These are phyloP conservation scores for Pseudonectria foliicola DNA, from an alignment of 2,329 filamentous ascomycete genomes.

Conservation along the genomic window DNA sequence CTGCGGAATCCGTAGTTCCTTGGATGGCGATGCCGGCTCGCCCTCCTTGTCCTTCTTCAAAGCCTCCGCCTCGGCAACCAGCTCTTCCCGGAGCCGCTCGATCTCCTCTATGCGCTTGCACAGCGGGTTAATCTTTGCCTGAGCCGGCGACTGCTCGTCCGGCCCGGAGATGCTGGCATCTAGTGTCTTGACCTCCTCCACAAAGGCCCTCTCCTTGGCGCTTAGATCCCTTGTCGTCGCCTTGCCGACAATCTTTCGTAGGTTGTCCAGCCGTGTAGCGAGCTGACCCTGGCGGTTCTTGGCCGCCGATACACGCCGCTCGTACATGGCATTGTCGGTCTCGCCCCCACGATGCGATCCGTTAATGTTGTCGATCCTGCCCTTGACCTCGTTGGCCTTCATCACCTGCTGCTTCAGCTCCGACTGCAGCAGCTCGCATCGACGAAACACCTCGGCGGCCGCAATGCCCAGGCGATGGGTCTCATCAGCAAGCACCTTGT, in stretches of 20 bases:
- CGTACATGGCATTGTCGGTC: slow-evolving; percentile 49
- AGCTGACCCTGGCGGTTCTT: slow-evolving; percentile 51
- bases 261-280: slow-evolving; percentile 50
- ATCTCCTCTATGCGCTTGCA: slow-evolving; percentile 53
- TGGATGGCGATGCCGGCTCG: slow-evolving; percentile 23
- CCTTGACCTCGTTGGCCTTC: slow-evolving; percentile 58
- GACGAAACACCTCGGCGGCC: slow-evolving; percentile 65
- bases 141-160: slow-evolving; percentile 24
- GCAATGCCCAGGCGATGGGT: slow-evolving; percentile 61
- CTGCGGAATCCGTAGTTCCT: slow-evolving; percentile 47
- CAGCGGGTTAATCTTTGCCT: slow-evolving; percentile 39
- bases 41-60: slow-evolving; percentile 27
- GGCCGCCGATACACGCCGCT: slow-evolving; percentile 49
- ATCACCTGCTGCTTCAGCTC: slow-evolving; percentile 62
- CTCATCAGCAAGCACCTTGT: slow-evolving; percentile 63
- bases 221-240: slow-evolving; percentile 35
- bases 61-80: slow-evolving; percentile 44
- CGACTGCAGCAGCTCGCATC: slow-evolving; percentile 59
- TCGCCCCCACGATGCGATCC: slow-evolving; percentile 42
- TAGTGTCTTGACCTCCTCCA: slow-evolving; percentile 45
- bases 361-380: slow-evolving; percentile 57
- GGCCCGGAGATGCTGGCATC: slow-evolving; percentile 42
- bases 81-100: slow-evolving; percentile 43
- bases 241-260: slow-evolving; percentile 40
- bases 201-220: slow-evolving; percentile 38